phyloP scores from a whole-genome alignment of 202 grass and related monocot genomes.

The Panicum hallii region DNA sequence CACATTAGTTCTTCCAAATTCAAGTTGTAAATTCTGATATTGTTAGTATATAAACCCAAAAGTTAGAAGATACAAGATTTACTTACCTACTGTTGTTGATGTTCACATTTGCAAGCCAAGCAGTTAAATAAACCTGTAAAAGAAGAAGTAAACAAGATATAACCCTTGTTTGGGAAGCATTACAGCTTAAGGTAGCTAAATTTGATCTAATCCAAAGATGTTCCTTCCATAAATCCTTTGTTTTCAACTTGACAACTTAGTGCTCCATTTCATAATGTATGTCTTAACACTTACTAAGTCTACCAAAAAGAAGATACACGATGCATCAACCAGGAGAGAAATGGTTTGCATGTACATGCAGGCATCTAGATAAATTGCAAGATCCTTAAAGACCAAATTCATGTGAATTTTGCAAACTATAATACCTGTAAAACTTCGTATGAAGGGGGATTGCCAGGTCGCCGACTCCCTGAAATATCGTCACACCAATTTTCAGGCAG shows the following conservation, averaged over 20 bases:
- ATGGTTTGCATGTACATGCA: background rate
- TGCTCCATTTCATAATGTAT: background rate
- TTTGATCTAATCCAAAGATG: slow-evolving; percentile 42
- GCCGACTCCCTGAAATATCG: slow-evolving; percentile 37
- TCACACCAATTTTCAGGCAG: slow-evolving; percentile 51
- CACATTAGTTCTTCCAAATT: slow-evolving; percentile 1
- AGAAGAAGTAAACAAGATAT: slow-evolving; percentile 16
- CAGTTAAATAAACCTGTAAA: slow-evolving; percentile 76
- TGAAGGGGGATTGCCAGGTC: slow-evolving; percentile 31
- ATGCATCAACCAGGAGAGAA: slow-evolving; percentile 21
- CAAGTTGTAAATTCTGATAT: slow-evolving; percentile 11
- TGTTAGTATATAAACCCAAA: slow-evolving; percentile 23
- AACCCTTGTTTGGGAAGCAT: slow-evolving; percentile 28
- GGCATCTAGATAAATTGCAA: background rate
- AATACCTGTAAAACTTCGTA: slow-evolving; percentile 77
- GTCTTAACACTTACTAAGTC: background rate
- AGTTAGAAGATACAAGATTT: background rate
- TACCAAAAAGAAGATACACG: slow-evolving; percentile 34
- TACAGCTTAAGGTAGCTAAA: slow-evolving; percentile 12
- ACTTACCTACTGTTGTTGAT: slow-evolving; percentile 68
- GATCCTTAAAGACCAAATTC: background rate
- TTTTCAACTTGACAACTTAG: slow-evolving; percentile 4
- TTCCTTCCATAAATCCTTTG: slow-evolving; percentile 14
- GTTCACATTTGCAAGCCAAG: slow-evolving; percentile 80
- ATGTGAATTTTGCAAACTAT: background rate